Evolutionary conservation across 192 early-diverging fungal genomes (phyloP).

Genomic region (Linderina pennispora): DNA sequence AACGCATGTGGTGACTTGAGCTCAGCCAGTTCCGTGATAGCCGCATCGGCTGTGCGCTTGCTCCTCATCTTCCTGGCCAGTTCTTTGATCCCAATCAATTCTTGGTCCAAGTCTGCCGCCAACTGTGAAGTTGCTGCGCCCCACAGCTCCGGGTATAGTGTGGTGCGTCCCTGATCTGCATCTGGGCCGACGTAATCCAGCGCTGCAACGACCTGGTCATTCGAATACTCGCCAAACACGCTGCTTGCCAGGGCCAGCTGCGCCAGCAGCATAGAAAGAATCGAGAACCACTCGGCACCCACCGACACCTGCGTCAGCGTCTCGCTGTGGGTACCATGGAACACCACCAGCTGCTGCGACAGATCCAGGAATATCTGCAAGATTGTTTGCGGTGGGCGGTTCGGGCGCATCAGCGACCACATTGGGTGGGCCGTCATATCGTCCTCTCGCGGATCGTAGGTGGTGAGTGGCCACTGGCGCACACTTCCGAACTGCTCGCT

Average conservation of each 20-base stretch:
- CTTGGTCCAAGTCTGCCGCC: no score
- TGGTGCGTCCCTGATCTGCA: conserved; percentile 1
- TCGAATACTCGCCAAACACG: conserved; percentile 16
- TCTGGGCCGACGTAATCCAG: conserved; percentile 16
- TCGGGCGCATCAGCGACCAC: conserved; percentile 34
- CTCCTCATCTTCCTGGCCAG: no score
- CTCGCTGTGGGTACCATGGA: conserved; percentile 9
- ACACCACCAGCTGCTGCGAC: conserved; percentile 21
- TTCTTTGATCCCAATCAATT: no score
- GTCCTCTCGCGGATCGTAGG: neutral
- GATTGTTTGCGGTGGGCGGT: conserved; percentile 4
- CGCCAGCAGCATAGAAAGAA: conserved; percentile 15
- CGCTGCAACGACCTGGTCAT: conserved; percentile 6
- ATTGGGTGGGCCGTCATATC: neutral
- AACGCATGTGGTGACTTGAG: conserved; percentile 19
- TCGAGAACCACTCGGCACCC: conserved; percentile 15
- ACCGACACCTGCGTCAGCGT: conserved; percentile 6
- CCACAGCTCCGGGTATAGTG: conserved; percentile 22
- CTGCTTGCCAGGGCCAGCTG: conserved; percentile 22
- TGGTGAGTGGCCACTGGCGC: neutral
- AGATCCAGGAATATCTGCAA: conserved; percentile 28
- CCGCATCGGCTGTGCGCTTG: conserved; percentile 1
- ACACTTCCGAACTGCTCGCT: neutral
- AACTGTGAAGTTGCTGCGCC: neutral
- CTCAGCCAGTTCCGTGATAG: conserved; percentile 1